A percentile compares a stretch with the other conserved stretches of the same genome.
phyloP scores from a whole-genome alignment of 768 basidiomycete species.

The Amanita exitialis region DNA sequence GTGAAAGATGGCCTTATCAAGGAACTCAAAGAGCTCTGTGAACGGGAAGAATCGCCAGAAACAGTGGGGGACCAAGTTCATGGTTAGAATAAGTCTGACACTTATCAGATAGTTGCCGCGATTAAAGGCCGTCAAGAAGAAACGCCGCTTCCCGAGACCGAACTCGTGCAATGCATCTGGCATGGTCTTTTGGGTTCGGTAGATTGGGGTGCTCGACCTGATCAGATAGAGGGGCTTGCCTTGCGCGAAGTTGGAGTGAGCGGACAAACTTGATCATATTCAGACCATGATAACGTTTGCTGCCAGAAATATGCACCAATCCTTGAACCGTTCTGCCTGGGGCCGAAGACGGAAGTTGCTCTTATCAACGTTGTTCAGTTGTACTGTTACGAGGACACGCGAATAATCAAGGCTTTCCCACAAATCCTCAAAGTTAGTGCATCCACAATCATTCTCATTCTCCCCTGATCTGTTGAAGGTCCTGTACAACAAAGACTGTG shows the following conservation, averaged over 20 bases:
- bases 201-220: slow-evolving; percentile 83
- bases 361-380: slow-evolving; percentile 94
- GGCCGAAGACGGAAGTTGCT: slow-evolving; percentile 84
- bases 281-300: not conserved
- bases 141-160: slow-evolving; percentile 73
- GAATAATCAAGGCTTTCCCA: slow-evolving; percentile 90
- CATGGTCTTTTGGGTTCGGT: slow-evolving; percentile 80
- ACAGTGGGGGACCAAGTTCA: slow-evolving; percentile 32
- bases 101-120: slow-evolving; percentile 57
- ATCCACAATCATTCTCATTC: slow-evolving; percentile 5
- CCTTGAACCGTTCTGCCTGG: slow-evolving; percentile 83
- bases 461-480: slow-evolving; percentile 37
- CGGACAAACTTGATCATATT: slow-evolving; percentile 6
- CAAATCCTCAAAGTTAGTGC: slow-evolving; percentile 75
- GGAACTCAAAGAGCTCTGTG: slow-evolving; percentile 60
- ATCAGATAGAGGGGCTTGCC: slow-evolving; percentile 88
- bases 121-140: slow-evolving; percentile 70
- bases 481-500: slow-evolving; percentile 91
- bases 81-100: slow-evolving; percentile 7
- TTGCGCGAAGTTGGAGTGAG: slow-evolving; percentile 80
- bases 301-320: slow-evolving; percentile 75
- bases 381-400: slow-evolving; percentile 95
- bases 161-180: slow-evolving; percentile 87
- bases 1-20: slow-evolving; percentile 70
- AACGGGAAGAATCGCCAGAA: slow-evolving; percentile 57